Evolutionary conservation across 768 basidiomycete genomes (phyloP).

Genomic region (Boletus subparvulus): DNA sequence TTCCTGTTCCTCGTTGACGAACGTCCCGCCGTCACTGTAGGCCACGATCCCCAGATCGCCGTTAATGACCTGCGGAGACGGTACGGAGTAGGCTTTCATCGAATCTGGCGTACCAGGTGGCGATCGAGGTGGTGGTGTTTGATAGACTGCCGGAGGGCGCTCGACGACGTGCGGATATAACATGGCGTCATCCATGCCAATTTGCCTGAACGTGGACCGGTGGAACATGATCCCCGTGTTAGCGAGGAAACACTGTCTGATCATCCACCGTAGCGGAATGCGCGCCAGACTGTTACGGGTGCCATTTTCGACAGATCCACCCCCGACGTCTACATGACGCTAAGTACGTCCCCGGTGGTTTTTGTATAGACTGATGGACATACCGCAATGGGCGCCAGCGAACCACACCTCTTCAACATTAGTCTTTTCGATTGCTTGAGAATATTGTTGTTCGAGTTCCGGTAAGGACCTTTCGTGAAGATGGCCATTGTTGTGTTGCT

Average conservation of each 20-base stretch:
- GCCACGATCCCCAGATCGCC: constrained; percentile 16
- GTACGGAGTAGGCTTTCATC: constrained; percentile 4
- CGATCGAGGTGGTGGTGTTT: constrained; percentile 18
- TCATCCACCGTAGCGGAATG: constrained; percentile 77
- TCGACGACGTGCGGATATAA: constrained; percentile 45
- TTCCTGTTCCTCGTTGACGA: constrained; percentile 56
- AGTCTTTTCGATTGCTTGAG: constrained; percentile 41
- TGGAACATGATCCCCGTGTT: constrained; percentile 61
- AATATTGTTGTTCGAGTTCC: constrained; percentile 45
- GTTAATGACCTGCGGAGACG: constrained; percentile 17
- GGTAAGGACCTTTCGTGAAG: constrained; percentile 12
- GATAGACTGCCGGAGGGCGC: constrained; percentile 41
- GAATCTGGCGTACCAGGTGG: constrained; percentile 12
- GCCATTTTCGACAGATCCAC: constrained; percentile 62
- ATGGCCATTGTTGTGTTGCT: constrained; percentile 2
- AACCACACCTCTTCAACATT: constrained; percentile 83
- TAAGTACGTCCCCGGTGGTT: not conserved
- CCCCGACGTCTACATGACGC: constrained; percentile 62
- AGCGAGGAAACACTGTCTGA: constrained; percentile 60
- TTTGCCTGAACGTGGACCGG: constrained; percentile 37
- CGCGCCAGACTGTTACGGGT: constrained; percentile 61
- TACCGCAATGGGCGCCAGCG: constrained; percentile 70
- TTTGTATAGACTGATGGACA: constrained; percentile 12
- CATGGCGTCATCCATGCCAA: constrained; percentile 48
- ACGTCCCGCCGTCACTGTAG: constrained; percentile 17